phyloP scores from a whole-genome alignment of 2,329 filamentous ascomycete species.

The Sporothrix euskadiensis region DNA sequence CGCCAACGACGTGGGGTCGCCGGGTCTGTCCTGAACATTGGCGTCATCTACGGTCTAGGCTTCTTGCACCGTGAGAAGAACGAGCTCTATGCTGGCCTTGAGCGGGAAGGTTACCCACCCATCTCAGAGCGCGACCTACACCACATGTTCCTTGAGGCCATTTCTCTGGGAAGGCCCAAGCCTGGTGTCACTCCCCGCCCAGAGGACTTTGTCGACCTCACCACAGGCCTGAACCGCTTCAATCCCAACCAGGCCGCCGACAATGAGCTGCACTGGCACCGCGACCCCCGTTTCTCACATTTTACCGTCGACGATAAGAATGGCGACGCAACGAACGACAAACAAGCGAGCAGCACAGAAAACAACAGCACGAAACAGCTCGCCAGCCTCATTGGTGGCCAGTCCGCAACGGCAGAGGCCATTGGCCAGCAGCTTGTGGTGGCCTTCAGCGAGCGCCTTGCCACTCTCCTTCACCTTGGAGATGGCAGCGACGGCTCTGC shows the following conservation, averaged over 20 bases:
- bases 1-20: slow-evolving; percentile 41
- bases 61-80: slow-evolving; percentile 47
- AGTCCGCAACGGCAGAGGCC: slow-evolving; percentile 31
- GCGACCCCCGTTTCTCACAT: slow-evolving; percentile 48
- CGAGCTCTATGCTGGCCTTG: slow-evolving; percentile 44
- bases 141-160: slow-evolving; percentile 54
- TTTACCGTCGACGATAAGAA: slow-evolving; percentile 34
- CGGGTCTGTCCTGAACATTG: slow-evolving; percentile 48
- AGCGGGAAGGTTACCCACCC: slow-evolving; percentile 49
- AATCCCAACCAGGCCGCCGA: slow-evolving; percentile 35
- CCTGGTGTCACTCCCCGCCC: not conserved
- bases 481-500: not conserved
- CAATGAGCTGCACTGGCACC: slow-evolving; percentile 45
- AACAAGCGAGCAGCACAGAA: not conserved
- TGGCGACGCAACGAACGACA: not conserved
- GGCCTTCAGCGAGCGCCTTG: slow-evolving; percentile 38
- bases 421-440: slow-evolving; percentile 35
- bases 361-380: slow-evolving; percentile 36
- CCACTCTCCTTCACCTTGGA: slow-evolving; percentile 39
- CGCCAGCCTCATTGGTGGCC: slow-evolving; percentile 28
- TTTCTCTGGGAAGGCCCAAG: slow-evolving; percentile 44
- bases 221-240: slow-evolving; percentile 46
- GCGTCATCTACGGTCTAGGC: slow-evolving; percentile 49
- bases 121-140: slow-evolving; percentile 55
- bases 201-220: slow-evolving; percentile 40